Percentiles rank a stretch among this genome's conserved stretches.
phyloP scores from a whole-genome alignment of 1,284 basidiomycete genomes.

The Thelephora terrestris region DNA sequence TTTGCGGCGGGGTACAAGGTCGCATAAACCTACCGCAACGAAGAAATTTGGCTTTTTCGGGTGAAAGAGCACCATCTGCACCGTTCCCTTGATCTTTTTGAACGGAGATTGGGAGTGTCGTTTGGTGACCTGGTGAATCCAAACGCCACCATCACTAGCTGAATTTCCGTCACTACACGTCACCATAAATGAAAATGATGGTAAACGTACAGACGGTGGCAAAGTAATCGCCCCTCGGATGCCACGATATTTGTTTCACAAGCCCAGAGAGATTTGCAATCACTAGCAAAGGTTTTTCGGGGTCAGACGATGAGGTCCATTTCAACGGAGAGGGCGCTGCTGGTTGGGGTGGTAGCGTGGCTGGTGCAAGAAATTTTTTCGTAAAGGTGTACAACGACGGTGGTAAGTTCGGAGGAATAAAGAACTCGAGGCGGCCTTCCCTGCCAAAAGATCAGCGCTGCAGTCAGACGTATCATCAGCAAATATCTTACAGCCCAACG shows the following conservation, averaged over 20 bases:
- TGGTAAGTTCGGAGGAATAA: conserved; percentile 74
- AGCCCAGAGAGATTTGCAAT: conserved; percentile 57
- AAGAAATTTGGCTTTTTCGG: conserved; percentile 93
- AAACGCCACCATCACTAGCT: conserved; percentile 68
- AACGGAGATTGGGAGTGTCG: conserved; percentile 97
- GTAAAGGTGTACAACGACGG: conserved; percentile 50
- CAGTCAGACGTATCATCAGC: background rate
- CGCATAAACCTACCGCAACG: conserved; percentile 65
- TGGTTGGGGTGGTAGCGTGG: conserved; percentile 49
- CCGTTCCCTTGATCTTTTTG: conserved; percentile 83
- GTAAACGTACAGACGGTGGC: conserved; percentile 71
- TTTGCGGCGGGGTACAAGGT: too few species aligned
- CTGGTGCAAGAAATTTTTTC: conserved; percentile 54
- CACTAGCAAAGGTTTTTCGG: conserved; percentile 48
- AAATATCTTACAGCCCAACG: conserved; percentile 61
- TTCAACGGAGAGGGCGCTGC: conserved; percentile 55
- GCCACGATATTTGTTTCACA: conserved; percentile 85
- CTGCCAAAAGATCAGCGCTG: conserved; percentile 29
- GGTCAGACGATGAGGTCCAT: conserved; percentile 46
- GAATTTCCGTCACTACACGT: background rate
- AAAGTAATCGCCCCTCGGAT: conserved; percentile 92
- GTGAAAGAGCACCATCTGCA: conserved; percentile 93
- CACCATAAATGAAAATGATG: conserved; percentile 12
- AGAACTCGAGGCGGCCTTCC: conserved; percentile 71
- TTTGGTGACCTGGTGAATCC: conserved; percentile 92